Conservation (phyloP, 768 basidiomycete genomes). For the Rhizopogon sp. region DNA sequence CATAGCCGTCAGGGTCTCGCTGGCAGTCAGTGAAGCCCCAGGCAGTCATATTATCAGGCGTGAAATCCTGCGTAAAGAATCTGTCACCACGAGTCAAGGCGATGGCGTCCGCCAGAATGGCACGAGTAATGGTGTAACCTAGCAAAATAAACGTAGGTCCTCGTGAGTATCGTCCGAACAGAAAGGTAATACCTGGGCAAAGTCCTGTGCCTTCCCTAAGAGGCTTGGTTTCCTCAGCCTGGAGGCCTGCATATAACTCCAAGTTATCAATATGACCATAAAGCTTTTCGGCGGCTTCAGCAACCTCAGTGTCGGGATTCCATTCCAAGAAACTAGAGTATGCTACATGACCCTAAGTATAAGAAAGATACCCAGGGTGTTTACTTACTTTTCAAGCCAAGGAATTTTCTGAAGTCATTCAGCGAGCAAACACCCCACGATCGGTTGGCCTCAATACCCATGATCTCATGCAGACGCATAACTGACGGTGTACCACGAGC, state of each 20-base stretch:
- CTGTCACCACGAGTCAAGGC: conserved; percentile 84
- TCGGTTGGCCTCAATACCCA: conserved; percentile 78
- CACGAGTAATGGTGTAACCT: conserved; percentile 81
- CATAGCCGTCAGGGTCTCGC: conserved; percentile 63
- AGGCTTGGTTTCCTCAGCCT: conserved; percentile 74
- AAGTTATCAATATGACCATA: conserved; percentile 74
- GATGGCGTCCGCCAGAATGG: conserved; percentile 82
- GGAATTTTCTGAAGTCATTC: conserved; percentile 82
- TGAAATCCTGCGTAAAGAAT: conserved; percentile 78
- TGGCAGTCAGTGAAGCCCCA: conserved; percentile 87
- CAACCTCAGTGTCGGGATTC: conserved; percentile 70
- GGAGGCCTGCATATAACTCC: conserved; percentile 77
- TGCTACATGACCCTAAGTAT: conserved; percentile 32
- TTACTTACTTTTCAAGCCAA: conserved; percentile 67
- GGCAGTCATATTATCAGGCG: conserved; percentile 72
- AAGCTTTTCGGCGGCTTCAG: conserved; percentile 67
- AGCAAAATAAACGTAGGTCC: background rate
- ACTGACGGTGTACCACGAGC: conserved; percentile 70
- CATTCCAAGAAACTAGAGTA: conserved; percentile 73
- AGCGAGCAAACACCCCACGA: conserved; percentile 78
- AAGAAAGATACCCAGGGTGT: background rate
- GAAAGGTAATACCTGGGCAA: conserved; percentile 57
- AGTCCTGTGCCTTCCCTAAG: conserved; percentile 79
- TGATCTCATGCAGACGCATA: conserved; percentile 76
- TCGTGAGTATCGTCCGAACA: background rate